These are phyloP conservation scores for Angomonas ambiguus DNA, from an alignment of 208 protist species.

Conservation along the genomic window DNA sequence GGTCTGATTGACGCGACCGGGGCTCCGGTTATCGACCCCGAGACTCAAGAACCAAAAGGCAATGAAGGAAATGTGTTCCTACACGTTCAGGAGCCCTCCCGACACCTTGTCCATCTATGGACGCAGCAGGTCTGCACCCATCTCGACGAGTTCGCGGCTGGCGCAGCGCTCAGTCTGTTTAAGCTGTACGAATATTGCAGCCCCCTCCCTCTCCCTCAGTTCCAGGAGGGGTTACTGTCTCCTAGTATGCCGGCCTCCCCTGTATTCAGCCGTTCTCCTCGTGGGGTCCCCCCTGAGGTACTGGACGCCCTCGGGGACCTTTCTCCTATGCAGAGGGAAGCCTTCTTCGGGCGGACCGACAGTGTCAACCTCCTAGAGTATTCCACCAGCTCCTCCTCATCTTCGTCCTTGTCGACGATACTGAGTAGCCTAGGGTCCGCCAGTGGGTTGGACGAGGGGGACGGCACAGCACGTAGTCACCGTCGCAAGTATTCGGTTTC, in stretches of 20 bases:
- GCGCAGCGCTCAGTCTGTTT: not conserved
- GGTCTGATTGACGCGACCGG: not conserved
- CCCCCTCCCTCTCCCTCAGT: not conserved
- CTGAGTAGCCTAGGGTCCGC: not conserved
- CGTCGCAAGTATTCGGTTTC: not conserved
- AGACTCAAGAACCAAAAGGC: not conserved
- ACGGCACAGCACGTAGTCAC: not conserved
- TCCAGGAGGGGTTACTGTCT: not conserved
- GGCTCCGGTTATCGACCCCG: not conserved
- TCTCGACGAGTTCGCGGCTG: not conserved
- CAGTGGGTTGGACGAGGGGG: not conserved
- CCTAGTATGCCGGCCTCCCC: not conserved
- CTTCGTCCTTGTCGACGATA: not conserved
- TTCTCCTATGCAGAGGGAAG: not conserved
- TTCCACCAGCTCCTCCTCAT: not conserved
- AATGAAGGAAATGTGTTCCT: conserved; percentile 11
- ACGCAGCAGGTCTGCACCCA: not conserved
- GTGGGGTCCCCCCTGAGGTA: not conserved
- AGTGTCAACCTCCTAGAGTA: not conserved
- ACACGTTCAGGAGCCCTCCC: conserved; percentile 1
- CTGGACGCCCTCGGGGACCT: not conserved
- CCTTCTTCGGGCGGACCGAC: not conserved
- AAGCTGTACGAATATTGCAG: conserved; percentile 4
- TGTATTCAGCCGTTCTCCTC: not conserved
- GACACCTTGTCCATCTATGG: not conserved